Base-by-base conservation (phyloP, 2,329 filamentous ascomycete genomes). In the Colletotrichum tanaceti region DNA sequence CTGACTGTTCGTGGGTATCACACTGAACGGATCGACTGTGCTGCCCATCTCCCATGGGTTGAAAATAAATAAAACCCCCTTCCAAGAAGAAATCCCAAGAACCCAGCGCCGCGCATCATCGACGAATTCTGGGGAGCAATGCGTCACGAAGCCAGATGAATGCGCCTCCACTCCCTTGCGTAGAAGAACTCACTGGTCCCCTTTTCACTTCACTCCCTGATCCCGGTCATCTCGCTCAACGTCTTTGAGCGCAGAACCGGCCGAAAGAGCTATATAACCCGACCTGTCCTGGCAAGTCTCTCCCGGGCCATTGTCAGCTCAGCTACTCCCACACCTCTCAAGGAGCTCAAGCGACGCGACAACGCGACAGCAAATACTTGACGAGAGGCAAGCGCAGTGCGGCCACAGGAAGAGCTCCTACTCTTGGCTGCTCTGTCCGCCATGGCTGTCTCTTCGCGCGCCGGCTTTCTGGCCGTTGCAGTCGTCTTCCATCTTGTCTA, bases 401-500 rank as follows among this genome's bases (percentile, higher is more conserved):
- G 22, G 32, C 32, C 32, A 38, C 13, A 13, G 11, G 38, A 52
- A 50, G 16, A 39, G 22, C 35, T 38, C 18, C 13, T n/a, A 18
- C 58, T 5, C 39, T 41, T 41, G 14, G 16, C 47, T 44, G 18
- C 46, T 20, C 18, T 20, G 24, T 39, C 52, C 74, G 73, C 57
- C 73, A 90, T 90, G 88, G 85, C 85, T 71, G 77, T 82, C 69
- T 81, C 85, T 73, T 82, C 82, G 73, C 93, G 94, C 77, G 88
- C 92, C 76, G 91, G 90, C 77, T 98, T 99, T 79, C 82, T 98
- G 79, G 90, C 91, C 77, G 88, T 97, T 77, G 96, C 96, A 74
- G 87, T 98, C 77, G 83, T 95, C 70, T 99, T 99, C 79, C 97
- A 99, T 81, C 79, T 98, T 62, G 88, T 97, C 72, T 99, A 99